These are phyloP conservation scores for Xylariaceae sp. DNA, from an alignment of 2,329 filamentous ascomycete genomes.

Conservation along the genomic window DNA sequence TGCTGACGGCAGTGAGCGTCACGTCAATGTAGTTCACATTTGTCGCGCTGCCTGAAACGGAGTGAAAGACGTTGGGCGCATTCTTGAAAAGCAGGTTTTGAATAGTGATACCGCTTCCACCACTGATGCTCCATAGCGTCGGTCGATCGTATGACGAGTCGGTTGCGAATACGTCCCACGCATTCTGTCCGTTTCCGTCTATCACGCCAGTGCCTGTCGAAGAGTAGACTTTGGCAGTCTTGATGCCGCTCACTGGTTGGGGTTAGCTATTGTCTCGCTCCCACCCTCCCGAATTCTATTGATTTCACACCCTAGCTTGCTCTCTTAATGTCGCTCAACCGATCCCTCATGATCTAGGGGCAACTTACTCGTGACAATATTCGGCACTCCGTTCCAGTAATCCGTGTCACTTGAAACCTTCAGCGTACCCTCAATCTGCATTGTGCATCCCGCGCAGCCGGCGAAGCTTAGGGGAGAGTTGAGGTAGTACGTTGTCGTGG, in stretches of 20 bases:
- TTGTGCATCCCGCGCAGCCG: slow-evolving; percentile 11
- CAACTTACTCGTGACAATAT: slow-evolving; percentile 12
- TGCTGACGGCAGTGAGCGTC: slow-evolving; percentile 7
- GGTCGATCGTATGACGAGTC: slow-evolving; percentile 10
- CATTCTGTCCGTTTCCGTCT: slow-evolving; percentile 14
- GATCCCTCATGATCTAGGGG: background rate
- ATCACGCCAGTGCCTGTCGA: slow-evolving; percentile 12
- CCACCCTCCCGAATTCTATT: background rate
- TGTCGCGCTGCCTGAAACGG: slow-evolving; percentile 6
- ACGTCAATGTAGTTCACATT: slow-evolving; percentile 13
- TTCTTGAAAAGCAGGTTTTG: slow-evolving; percentile 12
- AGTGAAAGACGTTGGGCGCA: slow-evolving; percentile 16
- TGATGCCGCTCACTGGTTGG: slow-evolving; percentile 9
- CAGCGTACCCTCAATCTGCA: slow-evolving; percentile 10
- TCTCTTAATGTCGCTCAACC: background rate
- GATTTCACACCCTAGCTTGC: background rate
- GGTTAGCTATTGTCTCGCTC: background rate
- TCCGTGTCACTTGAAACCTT: slow-evolving; percentile 13
- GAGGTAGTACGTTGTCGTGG: slow-evolving; percentile 10
- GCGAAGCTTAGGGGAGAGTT: slow-evolving; percentile 13
- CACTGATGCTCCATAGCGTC: slow-evolving; percentile 12
- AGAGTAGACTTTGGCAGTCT: slow-evolving; percentile 12
- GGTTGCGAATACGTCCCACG: slow-evolving; percentile 12
- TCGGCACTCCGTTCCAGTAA: slow-evolving; percentile 11
- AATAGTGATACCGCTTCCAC: slow-evolving; percentile 2